Evolutionary conservation across 345 rosid genomes (phyloP).

Genomic region (Microthlaspi erraticum): DNA sequence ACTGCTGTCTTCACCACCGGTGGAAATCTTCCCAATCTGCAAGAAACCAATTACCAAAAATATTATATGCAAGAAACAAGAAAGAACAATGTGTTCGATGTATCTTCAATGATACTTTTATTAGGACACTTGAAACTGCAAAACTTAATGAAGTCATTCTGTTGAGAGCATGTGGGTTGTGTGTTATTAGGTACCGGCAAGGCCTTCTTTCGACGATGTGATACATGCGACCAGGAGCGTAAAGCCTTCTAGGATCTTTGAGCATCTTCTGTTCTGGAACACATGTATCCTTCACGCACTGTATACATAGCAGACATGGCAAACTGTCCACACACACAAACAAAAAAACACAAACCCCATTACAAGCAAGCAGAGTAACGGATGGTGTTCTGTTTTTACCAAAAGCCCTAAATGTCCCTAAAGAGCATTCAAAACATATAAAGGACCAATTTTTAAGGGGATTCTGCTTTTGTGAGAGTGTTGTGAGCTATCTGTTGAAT

Average conservation of each 20-base stretch:
- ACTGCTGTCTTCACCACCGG: slow-evolving; percentile 95
- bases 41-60: slow-evolving; percentile 28
- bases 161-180: slow-evolving; percentile 8
- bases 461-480: not conserved
- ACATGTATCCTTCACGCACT: slow-evolving; percentile 95
- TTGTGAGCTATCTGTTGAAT: not conserved
- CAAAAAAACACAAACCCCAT: slow-evolving; percentile 1
- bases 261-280: slow-evolving; percentile 84
- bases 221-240: slow-evolving; percentile 98
- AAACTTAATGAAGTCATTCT: not conserved
- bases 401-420: not conserved
- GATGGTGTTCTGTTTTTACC: not conserved
- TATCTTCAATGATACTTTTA: not conserved
- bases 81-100: not conserved
- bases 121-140: not conserved
- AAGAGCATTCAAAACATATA: not conserved
- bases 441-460: not conserved
- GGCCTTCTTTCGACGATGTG: slow-evolving; percentile 94
- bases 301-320: slow-evolving; percentile 84
- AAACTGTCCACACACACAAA: slow-evolving; percentile 56
- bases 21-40: slow-evolving; percentile 82
- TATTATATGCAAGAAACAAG: not conserved
- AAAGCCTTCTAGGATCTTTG: slow-evolving; percentile 92
- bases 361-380: slow-evolving; percentile 9
- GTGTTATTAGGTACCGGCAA: slow-evolving; percentile 58